These are phyloP conservation scores for Silene coronaria DNA, from an alignment of 179 eudicot genomes.

Conservation along the genomic window DNA sequence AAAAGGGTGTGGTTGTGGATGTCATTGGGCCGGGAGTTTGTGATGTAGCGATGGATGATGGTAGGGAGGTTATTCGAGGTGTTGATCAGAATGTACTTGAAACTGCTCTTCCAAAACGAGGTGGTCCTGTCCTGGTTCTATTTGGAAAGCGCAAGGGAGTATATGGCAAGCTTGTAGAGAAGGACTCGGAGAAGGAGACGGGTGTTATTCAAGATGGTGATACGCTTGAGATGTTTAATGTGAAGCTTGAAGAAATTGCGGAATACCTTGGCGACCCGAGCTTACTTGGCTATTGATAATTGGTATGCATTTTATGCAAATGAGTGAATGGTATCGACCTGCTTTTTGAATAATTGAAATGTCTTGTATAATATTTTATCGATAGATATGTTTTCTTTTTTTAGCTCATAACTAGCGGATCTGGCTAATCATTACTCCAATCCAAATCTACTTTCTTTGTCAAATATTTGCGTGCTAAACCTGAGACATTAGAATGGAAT, in stretches of 20 bases:
- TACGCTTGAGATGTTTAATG: conserved; percentile 52
- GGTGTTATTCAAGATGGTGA: conserved; percentile 80
- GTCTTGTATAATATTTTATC: background rate
- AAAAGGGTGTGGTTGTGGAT: conserved; percentile 76
- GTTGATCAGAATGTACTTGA: conserved; percentile 70
- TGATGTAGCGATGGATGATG: conserved; percentile 75
- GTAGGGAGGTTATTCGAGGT: conserved; percentile 68
- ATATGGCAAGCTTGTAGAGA: conserved; percentile 65
- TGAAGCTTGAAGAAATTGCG: conserved; percentile 73
- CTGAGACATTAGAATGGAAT: background rate
- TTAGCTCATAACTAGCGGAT: background rate
- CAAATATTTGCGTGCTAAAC: background rate
- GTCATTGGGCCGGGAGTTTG: conserved; percentile 76
- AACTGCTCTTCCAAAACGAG: conserved; percentile 74
- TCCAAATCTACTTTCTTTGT: background rate
- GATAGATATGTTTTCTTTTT: background rate
- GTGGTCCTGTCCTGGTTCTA: conserved; percentile 71
- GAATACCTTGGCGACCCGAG: conserved; percentile 81
- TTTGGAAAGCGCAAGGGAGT: conserved; percentile 74
- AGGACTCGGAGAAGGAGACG: conserved; percentile 53
- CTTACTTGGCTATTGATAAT: conserved; percentile 54
- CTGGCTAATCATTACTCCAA: background rate
- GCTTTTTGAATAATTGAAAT: background rate
- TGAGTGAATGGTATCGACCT: background rate
- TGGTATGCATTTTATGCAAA: background rate